Conservation (phyloP, 2,329 filamentous ascomycete species). For the Diaporthe caulivora region DNA sequence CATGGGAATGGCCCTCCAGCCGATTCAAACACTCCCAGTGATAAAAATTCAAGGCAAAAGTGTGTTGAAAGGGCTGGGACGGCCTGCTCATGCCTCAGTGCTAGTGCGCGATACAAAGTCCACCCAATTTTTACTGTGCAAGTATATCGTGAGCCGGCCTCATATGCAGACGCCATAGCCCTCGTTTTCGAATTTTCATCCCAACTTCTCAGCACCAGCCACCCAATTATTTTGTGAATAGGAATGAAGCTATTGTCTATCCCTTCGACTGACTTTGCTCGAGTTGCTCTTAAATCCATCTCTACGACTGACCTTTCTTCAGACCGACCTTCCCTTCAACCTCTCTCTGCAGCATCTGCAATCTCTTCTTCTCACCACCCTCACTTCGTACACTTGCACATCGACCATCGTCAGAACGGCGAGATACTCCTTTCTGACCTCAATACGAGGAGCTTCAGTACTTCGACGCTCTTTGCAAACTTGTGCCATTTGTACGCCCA, state of each 20-base stretch:
- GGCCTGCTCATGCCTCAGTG: neutral
- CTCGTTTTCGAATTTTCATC: neutral
- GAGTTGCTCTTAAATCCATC: neutral
- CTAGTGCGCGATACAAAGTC: neutral
- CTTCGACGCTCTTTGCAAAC: neutral
- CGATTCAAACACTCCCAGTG: neutral
- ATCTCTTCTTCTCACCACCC: slow-evolving; percentile 10
- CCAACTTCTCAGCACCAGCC: slow-evolving; percentile 6
- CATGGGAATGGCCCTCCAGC: neutral
- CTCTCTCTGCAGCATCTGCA: slow-evolving; percentile 8
- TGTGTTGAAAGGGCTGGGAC: neutral
- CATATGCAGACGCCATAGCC: neutral
- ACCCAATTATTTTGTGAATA: neutral
- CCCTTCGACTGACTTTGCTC: neutral
- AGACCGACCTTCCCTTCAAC: slow-evolving; percentile 4
- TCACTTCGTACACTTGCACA: slow-evolving; percentile 4
- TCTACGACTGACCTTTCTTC: neutral
- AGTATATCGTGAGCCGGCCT: neutral
- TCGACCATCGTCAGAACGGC: slow-evolving; percentile 13
- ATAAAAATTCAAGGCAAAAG: neutral
- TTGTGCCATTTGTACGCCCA: slow-evolving; percentile 10
- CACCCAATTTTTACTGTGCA: neutral
- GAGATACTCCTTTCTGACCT: neutral
- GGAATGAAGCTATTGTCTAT: slow-evolving; percentile 11
- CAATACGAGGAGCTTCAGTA: neutral